Evolutionary conservation across 352 stramenopile genomes (phyloP), one percentile per base, ranked within the genome.

Genomic region (Pythium sukuiense): DNA sequence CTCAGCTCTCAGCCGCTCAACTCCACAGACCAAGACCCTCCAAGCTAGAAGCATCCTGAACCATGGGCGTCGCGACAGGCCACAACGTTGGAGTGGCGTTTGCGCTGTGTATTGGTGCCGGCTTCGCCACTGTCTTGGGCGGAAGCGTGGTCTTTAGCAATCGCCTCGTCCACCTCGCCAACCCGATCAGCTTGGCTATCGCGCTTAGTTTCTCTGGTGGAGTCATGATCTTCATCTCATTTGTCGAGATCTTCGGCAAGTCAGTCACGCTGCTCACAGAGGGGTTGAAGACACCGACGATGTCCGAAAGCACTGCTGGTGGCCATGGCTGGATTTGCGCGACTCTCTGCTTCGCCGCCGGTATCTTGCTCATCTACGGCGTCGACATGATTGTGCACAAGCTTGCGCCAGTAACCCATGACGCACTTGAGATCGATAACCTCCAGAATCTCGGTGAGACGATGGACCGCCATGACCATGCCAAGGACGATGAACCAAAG

Each of bases 221-320:
- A 45, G 84, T 90, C 59, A 92, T 90, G 81, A 53, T 87, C 33
- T 90, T 90, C 65, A 90, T 92, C 46, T 77, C 80, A 8, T 79
- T 92, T 24, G 79, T 82, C 14, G 80, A 90, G 67, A 48, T 92
- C 45, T 89, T 79, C 58, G 70, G 72, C 0, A 80, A 92, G 54
- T 65, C 76, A 27, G 76, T 89, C 39, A 70, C 66, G 30, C 87
- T 72, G 56, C 88, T 85, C 70, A 74, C 70, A 30, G 76, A 75
- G 12, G 63, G 74, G 5, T 76, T 86, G 14, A 65, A 84, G 27
- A 73, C 50, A 6, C 33, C 59, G 16, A 65, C 76, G 14, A 75
- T 71, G 71, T 18, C 0, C 37, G 80, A 72, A 43, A 81, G 77
- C 53, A 84, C 70, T 3, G 88, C 74, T 58, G 62, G 59, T 49